A percentile compares a stretch with the other conserved stretches of the same genome.
Evolutionary conservation across 1,139 yeast species (phyloP).

Genomic region (Taphrina flavorubra): DNA sequence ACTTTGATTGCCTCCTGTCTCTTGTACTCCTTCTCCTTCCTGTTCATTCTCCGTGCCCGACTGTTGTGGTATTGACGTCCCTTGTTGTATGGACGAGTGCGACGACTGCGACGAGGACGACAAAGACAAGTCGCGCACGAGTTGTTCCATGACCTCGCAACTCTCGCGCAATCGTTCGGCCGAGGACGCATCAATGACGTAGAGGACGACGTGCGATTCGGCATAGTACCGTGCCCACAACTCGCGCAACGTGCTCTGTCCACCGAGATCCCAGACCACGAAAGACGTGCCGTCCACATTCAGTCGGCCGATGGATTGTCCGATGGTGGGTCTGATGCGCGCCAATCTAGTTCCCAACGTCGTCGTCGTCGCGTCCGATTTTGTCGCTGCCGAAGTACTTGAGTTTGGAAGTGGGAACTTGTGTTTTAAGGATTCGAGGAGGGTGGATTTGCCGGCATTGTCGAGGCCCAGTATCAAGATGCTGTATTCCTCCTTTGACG

Average conservation of each 20-base stretch:
- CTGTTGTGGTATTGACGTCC: too few relatives aligned
- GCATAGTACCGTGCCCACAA: constrained; percentile 88
- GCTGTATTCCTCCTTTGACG: constrained; percentile 59
- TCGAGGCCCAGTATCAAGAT: constrained; percentile 86
- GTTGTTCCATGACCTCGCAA: constrained; percentile 56
- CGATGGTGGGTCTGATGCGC: constrained; percentile 63
- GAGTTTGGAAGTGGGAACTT: constrained; percentile 38
- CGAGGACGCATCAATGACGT: constrained; percentile 90
- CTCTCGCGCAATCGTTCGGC: constrained; percentile 83
- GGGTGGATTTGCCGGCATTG: constrained; percentile 87
- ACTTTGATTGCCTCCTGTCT: too few relatives aligned
- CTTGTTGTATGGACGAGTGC: background rate
- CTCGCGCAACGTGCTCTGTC: constrained; percentile 78
- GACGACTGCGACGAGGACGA: constrained; percentile 51
- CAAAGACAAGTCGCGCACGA: constrained; percentile 51
- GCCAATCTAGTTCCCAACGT: background rate
- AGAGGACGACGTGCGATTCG: constrained; percentile 88
- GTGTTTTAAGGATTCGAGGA: constrained; percentile 26
- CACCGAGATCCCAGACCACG: constrained; percentile 96
- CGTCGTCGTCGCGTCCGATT: background rate
- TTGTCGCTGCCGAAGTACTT: background rate
- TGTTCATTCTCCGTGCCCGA: background rate
- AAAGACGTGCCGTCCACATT: constrained; percentile 49
- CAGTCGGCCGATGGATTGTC: constrained; percentile 58
- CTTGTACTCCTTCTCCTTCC: background rate